Conservation (phyloP, 345 rosid genomes). For the Lepidium didymum region DNA sequence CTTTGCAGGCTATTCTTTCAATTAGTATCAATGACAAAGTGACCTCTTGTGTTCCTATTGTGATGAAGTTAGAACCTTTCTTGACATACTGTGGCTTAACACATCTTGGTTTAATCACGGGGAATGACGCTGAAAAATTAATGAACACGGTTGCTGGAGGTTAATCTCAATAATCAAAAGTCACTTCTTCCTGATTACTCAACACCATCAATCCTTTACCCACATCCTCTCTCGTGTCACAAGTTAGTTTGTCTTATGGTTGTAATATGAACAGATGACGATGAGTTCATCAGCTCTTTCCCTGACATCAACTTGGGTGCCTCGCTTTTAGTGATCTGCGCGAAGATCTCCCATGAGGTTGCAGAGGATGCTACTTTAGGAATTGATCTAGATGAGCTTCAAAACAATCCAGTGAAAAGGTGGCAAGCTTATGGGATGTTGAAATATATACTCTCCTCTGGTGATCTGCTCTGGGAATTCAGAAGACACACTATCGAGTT, state of each 20-base stretch:
- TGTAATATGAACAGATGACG: conserved; percentile 41
- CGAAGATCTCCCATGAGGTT: conserved; percentile 39
- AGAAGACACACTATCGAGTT: conserved; percentile 60
- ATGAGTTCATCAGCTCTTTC: conserved; percentile 35
- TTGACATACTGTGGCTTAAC: conserved; percentile 55
- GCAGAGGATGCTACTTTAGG: conserved; percentile 42
- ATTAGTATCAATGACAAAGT: conserved; percentile 33
- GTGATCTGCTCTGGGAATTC: conserved; percentile 55
- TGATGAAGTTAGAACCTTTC: conserved; percentile 39
- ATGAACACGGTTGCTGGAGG: conserved; percentile 39
- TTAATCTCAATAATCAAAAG: conserved; percentile 18
- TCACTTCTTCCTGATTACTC: conserved; percentile 1
- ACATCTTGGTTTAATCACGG: conserved; percentile 60
- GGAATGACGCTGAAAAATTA: conserved; percentile 44
- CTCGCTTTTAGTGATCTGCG: conserved; percentile 62
- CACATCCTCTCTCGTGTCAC: neutral
- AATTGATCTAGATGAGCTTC: conserved; percentile 46
- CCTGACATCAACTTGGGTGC: conserved; percentile 67
- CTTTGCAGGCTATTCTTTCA: conserved; percentile 62
- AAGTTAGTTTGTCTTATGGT: neutral
- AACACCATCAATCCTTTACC: neutral
- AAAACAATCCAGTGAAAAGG: conserved; percentile 44
- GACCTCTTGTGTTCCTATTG: conserved; percentile 35
- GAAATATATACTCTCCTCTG: conserved; percentile 52
- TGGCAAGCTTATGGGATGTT: conserved; percentile 83